Evolutionary conservation across 2,329 filamentous ascomycete genomes (phyloP), one percentile per base, ranked within the genome.

Genomic region (Cordyceps pruinosa): DNA sequence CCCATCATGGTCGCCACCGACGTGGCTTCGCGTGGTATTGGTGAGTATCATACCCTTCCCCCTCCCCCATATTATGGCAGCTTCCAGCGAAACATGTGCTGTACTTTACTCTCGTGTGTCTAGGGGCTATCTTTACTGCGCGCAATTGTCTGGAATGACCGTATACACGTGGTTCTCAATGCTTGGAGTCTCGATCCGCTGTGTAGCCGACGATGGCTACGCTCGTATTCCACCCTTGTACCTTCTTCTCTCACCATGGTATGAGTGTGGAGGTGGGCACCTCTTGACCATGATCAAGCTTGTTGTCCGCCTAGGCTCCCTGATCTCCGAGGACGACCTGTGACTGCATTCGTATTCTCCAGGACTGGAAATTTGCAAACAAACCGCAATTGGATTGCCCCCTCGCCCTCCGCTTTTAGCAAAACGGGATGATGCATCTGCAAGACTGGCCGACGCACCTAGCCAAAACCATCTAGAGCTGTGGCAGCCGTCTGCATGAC

Each of bases 1-100:
- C 94, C 94, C 72, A 96, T 99, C 85, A 96, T 99, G 92, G 94
- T 99, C 79, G 94, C 94, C 78, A 99, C 94, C 65, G 94, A 97
- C 72, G 94, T 99, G 78, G 94, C 94, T 78, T 97, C 94, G 72
- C 94, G 94, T 92, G 94, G 94, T 90, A 97, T 99, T 79, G 94
- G 94, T 97, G 95, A 96, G 91, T 93, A 88, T 84, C 79, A 81
- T 59, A 25, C 45, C 77, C 73, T 75, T 77, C 71, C 73, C 75
- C 69, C 69, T 69, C 68, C 64, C 58, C 62, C 68, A 62, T 58
- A 61, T 62, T 66, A 66, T 72, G 73, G 76, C 80, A 79, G 79
- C 76, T 77, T 79, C 78, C 79, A 81, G 82, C 77, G 79, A 76
- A 69, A 62, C 65, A 69, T 65, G 75, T 82, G 79, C 80, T 83